A percentile compares a stretch with the other conserved stretches of the same genome.
phyloP scores from a whole-genome alignment of 2,329 filamentous ascomycete genomes.

The Xylariales sp. region DNA sequence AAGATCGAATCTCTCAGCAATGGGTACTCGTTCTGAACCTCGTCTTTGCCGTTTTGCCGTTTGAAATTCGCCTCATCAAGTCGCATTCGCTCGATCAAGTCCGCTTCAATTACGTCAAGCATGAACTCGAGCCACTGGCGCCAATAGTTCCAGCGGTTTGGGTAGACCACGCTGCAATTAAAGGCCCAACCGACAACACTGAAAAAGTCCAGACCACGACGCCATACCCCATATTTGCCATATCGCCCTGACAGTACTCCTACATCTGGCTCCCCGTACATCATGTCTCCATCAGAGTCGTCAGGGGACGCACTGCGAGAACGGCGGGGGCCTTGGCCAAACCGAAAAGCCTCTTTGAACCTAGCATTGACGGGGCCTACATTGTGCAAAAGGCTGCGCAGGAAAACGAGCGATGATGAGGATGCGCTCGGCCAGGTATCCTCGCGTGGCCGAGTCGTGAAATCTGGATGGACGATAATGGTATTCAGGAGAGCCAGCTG shows the following conservation, averaged over 20 bases:
- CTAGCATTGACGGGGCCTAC: constrained; percentile 68
- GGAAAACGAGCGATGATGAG: constrained; percentile 62
- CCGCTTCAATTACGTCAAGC: constrained; percentile 70
- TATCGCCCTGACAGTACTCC: constrained; percentile 54
- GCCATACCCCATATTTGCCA: constrained; percentile 66
- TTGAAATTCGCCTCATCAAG: constrained; percentile 34
- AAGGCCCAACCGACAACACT: constrained; percentile 86
- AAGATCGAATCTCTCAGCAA: constrained; percentile 54
- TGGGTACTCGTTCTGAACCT: constrained; percentile 21
- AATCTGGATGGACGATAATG: constrained; percentile 73
- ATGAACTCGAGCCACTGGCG: constrained; percentile 75
- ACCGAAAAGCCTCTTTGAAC: constrained; percentile 68
- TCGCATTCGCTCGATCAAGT: constrained; percentile 57
- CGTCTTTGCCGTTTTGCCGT: constrained; percentile 12
- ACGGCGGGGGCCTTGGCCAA: constrained; percentile 30
- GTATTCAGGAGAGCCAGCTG: constrained; percentile 77
- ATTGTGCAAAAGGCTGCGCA: constrained; percentile 61
- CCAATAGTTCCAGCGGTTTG: constrained; percentile 78
- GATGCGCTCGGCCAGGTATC: constrained; percentile 58
- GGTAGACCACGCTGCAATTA: constrained; percentile 74
- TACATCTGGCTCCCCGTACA: constrained; percentile 46
- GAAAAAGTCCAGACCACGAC: constrained; percentile 84
- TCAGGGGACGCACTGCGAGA: constrained; percentile 26
- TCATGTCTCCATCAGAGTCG: constrained; percentile 42
- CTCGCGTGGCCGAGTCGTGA: constrained; percentile 68